phyloP scores from a whole-genome alignment of 805 yeast species.

The Zygosaccharomyces rouxii region DNA sequence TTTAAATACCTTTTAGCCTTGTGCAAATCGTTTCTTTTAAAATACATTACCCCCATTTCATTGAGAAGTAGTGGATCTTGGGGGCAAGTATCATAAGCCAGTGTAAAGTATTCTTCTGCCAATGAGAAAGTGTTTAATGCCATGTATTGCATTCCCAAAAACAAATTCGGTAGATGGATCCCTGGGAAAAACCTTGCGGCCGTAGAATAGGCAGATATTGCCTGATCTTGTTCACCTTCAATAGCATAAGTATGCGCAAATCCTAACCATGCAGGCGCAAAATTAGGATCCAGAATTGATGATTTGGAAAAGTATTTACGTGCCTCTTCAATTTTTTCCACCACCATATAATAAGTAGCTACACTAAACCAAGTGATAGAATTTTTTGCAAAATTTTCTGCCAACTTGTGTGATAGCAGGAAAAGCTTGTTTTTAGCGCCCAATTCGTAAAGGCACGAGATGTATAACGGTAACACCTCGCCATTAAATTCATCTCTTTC shows the following conservation, averaged over 20 bases:
- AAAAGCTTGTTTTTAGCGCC: conserved; percentile 80
- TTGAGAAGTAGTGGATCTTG: conserved; percentile 83
- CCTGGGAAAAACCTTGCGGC: conserved; percentile 91
- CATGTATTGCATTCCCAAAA: conserved; percentile 93
- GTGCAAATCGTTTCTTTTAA: conserved; percentile 62
- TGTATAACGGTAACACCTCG: conserved; percentile 67
- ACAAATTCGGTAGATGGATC: conserved; percentile 82
- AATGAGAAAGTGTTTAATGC: conserved; percentile 78
- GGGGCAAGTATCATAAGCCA: conserved; percentile 73
- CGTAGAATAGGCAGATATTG: conserved; percentile 93
- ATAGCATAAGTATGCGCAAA: conserved; percentile 97
- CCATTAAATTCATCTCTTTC: conserved; percentile 66
- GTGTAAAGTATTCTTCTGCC: conserved; percentile 78
- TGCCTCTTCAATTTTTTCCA: conserved; percentile 72
- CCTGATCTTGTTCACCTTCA: conserved; percentile 99
- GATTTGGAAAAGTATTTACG: conserved; percentile 85
- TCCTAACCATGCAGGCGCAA: conserved; percentile 96
- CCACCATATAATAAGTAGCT: conserved; percentile 81
- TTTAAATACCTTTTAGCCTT: conserved; percentile 68
- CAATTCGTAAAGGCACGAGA: conserved; percentile 79
- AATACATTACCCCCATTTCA: conserved; percentile 89
- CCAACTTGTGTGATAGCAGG: conserved; percentile 74
- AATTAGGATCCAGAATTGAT: conserved; percentile 79
- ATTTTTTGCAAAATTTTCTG: conserved; percentile 75
- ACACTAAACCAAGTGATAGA: conserved; percentile 90